phyloP scores from a whole-genome alignment of 2,329 filamentous ascomycete genomes.

The Fonsecaea pedrosoi region DNA sequence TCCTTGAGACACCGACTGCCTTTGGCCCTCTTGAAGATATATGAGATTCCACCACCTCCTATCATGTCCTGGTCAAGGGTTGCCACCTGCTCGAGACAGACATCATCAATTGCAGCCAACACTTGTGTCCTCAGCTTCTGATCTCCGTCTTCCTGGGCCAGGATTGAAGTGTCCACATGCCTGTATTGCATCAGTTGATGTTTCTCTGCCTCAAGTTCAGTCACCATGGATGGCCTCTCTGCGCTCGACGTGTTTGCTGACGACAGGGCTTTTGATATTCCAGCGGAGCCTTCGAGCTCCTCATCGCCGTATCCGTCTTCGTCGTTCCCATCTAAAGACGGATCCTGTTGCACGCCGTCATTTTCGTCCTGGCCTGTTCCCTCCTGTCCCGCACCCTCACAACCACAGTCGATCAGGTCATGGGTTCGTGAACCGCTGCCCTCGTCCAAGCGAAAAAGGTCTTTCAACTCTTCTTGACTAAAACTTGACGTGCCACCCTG shows the following conservation, averaged over 20 bases:
- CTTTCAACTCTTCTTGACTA: conserved; percentile 68
- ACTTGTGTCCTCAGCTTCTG: conserved; percentile 14
- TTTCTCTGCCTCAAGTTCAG: conserved; percentile 47
- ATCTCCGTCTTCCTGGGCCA: conserved; percentile 31
- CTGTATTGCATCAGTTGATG: conserved; percentile 52
- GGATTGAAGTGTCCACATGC: conserved; percentile 50
- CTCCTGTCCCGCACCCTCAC: conserved; percentile 61
- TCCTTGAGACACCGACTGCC: conserved; percentile 23
- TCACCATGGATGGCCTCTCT: conserved; percentile 10
- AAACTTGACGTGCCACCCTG: conserved; percentile 67
- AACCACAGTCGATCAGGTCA: conserved; percentile 68
- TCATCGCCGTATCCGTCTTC: conserved; percentile 7
- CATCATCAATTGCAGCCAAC: conserved; percentile 31
- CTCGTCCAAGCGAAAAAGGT: conserved; percentile 71
- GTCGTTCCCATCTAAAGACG: neutral
- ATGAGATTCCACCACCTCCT: conserved; percentile 35
- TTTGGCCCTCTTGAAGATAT: conserved; percentile 38
- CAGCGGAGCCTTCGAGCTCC: conserved; percentile 1
- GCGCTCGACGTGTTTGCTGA: neutral
- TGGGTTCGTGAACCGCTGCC: conserved; percentile 70
- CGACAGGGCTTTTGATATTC: neutral
- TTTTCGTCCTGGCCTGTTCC: conserved; percentile 4
- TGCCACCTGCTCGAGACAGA: conserved; percentile 37
- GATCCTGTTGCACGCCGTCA: conserved; percentile 12
- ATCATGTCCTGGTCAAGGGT: conserved; percentile 31